phyloP scores from a whole-genome alignment of 345 rosid genomes.

The Dimocarpus longan region DNA sequence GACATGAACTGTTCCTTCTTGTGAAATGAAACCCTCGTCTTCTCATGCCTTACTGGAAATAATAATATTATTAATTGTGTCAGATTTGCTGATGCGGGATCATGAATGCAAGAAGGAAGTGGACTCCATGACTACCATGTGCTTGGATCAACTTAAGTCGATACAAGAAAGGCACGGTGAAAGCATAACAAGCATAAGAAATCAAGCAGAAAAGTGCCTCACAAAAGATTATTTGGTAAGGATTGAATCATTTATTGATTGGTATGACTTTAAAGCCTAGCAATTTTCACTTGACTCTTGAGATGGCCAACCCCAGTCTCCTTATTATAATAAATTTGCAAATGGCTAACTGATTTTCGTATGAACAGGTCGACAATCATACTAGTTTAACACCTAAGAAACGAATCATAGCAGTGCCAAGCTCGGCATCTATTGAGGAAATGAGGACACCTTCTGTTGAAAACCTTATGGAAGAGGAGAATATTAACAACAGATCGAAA shows the following conservation, averaged over 20 bases:
- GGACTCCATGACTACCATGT: constrained; percentile 52
- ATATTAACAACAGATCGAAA: constrained; percentile 32
- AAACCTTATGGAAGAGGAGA: constrained; percentile 28
- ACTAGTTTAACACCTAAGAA: constrained; percentile 53
- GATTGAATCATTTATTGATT: neutral
- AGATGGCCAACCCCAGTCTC: no score
- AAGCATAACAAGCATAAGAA: constrained; percentile 53
- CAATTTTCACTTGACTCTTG: no score
- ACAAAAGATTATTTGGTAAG: constrained; percentile 77
- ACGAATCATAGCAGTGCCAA: constrained; percentile 59
- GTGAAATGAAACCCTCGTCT: constrained; percentile 1
- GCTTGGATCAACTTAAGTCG: constrained; percentile 54
- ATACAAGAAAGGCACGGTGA: constrained; percentile 65
- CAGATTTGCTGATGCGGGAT: constrained; percentile 66
- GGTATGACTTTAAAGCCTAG: neutral
- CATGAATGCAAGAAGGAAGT: constrained; percentile 52
- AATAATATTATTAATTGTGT: neutral
- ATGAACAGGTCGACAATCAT: constrained; percentile 59
- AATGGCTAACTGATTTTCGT: neutral
- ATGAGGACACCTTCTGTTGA: constrained; percentile 43
- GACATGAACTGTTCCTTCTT: neutral
- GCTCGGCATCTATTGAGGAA: constrained; percentile 69
- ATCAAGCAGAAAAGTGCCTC: constrained; percentile 67
- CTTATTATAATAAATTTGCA: neutral
- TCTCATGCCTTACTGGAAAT: neutral